Percentiles rank a stretch among this genome's conserved stretches.
These are phyloP conservation scores for Aspergillus asperescens DNA, from an alignment of 495 filamentous ascomycete species.

Conservation along the genomic window DNA sequence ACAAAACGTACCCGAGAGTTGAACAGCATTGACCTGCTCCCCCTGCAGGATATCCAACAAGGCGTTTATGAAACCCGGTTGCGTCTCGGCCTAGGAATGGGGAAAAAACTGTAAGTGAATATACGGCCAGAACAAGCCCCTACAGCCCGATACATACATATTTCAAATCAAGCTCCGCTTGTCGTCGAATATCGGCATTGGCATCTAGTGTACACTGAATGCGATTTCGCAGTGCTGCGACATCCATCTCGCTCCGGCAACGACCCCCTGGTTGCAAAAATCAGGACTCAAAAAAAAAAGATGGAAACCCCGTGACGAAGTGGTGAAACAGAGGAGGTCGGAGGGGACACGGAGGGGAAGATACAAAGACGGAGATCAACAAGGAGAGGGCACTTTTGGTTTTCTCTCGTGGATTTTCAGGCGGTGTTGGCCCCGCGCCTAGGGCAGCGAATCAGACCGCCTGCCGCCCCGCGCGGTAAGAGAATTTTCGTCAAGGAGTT, in stretches of 20 bases:
- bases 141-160: constrained; percentile 57
- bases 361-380: constrained; percentile 17
- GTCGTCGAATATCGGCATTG: constrained; percentile 76
- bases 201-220: constrained; percentile 81
- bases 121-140: constrained; percentile 7
- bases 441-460: constrained; percentile 43
- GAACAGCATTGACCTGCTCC: constrained; percentile 76
- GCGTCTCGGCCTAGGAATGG: constrained; percentile 72
- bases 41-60: constrained; percentile 83
- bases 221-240: constrained; percentile 74
- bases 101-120: constrained; percentile 1
- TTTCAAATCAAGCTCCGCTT: constrained; percentile 91
- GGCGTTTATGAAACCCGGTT: constrained; percentile 83
- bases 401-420: constrained; percentile 39
- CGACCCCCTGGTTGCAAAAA: constrained; percentile 35
- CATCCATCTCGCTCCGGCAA: constrained; percentile 66
- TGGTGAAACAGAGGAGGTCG: constrained; percentile 16
- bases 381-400: constrained; percentile 14
- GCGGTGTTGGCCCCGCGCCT: constrained; percentile 34
- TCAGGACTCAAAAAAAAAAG: constrained; percentile 20
- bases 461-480: constrained; percentile 27
- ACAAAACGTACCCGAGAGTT: constrained; percentile 69
- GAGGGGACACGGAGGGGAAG: constrained; percentile 9
- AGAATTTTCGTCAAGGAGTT: constrained; percentile 14
- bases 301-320: constrained; percentile 22